Evolutionary conservation across 352 stramenopile species (phyloP).

Genomic region (Pythium rishiriense): DNA sequence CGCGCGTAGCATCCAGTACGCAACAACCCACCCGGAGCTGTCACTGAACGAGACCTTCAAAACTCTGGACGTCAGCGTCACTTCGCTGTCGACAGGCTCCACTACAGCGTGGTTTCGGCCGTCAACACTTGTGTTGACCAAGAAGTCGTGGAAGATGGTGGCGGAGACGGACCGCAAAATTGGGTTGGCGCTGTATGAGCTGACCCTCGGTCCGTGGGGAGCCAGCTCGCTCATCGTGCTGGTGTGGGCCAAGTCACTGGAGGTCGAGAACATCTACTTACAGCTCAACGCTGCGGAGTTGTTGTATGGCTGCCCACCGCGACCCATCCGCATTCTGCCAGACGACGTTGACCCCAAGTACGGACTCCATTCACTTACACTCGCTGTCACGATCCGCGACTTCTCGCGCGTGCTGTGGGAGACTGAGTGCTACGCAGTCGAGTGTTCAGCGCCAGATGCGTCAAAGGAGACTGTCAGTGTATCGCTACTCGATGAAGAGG

Average conservation of each 20-base stretch:
- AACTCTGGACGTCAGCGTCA: constrained; percentile 22
- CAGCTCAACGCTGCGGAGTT: constrained; percentile 51
- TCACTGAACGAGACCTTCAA: constrained; percentile 23
- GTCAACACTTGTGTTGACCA: constrained; percentile 9
- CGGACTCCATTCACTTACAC: constrained; percentile 50
- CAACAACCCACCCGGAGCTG: constrained; percentile 7
- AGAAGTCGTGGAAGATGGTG: constrained; percentile 41
- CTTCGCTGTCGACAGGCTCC: constrained; percentile 21
- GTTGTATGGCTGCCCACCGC: constrained; percentile 40
- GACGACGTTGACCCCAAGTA: constrained; percentile 45
- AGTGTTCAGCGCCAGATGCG: constrained; percentile 3
- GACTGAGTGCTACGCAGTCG: constrained; percentile 40
- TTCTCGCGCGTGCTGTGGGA: constrained; percentile 51
- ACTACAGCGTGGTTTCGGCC: constrained; percentile 15
- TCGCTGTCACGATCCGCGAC: constrained; percentile 46
- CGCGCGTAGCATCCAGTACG: constrained; percentile 11
- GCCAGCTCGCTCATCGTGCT: constrained; percentile 51
- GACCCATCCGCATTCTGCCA: constrained; percentile 30
- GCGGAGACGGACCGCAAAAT: constrained; percentile 41
- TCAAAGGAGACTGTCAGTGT: constrained; percentile 12
- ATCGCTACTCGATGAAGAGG: constrained; percentile 44
- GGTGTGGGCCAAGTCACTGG: constrained; percentile 42
- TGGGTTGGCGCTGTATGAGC: constrained; percentile 52
- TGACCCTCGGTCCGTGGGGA: constrained; percentile 38
- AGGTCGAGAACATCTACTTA: constrained; percentile 50